Base-by-base conservation (phyloP, 345 rosid genomes). In the Eucalyptus coolabah region DNA sequence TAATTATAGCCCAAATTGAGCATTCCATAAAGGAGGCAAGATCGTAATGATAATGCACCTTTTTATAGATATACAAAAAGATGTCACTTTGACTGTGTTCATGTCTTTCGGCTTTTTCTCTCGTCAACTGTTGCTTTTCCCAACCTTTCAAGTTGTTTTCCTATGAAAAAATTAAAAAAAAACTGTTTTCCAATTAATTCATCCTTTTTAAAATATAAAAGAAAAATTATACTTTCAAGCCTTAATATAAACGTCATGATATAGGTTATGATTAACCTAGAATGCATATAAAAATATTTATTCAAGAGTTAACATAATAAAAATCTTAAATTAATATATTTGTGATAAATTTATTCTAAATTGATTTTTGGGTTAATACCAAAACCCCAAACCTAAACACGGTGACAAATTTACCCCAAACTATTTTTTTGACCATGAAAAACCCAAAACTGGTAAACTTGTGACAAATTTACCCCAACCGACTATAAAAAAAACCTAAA, bases 281-380 rank as follows among this genome's bases (percentile, higher is more conserved):
- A 34, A 72, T 0, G 82, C 26, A 19, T 19, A 34, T 34, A 72
- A 34, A 18, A 19, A 8, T 69, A 7, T 18, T 32, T 69, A 9
- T 69, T 12, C 32, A 1, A 56, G 30, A 23, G 28, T 24, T 56
- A 26, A 56, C 13, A 10, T 1, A 1, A 56, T 11, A 24, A 2
- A 24, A 56, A 56, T 24, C 1, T 0, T 24, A 56, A 24, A 56
- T 0, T 56, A 56, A 26, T 56, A 11, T 0, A 56, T 9, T 0
- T 56, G 0, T 56, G 1, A 56, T 56, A 56, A 56, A 56, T 56
- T 56, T 10, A 56, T 0, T 3, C 1, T 24, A 56, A 56, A 56
- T 24, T 56, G 0, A 56, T 56, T 56, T 56, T 23, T 56, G n/a
- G n/a, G n/a, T n/a, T n/a, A n/a, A n/a, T n/a, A n/a, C n/a, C n/a